A percentile compares a stretch with the other conserved stretches of the same genome.
These are phyloP conservation scores for Clausena lansium DNA, from an alignment of 345 rosid genomes.

Conservation along the genomic window DNA sequence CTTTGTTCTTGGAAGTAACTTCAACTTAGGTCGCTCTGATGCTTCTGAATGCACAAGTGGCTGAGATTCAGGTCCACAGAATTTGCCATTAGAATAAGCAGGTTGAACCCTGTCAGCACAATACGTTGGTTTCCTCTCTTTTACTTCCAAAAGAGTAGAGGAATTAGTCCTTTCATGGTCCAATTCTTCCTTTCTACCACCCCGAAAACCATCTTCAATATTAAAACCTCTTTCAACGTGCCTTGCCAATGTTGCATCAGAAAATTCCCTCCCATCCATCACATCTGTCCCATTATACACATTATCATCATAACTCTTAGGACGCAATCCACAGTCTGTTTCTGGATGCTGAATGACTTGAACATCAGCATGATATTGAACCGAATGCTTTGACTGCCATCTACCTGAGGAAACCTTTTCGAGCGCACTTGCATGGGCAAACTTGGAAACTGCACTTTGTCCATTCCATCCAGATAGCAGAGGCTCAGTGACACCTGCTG, in stretches of 20 bases:
- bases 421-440: slow-evolving; percentile 66
- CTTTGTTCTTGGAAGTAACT: slow-evolving; percentile 62
- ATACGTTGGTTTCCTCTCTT: slow-evolving; percentile 35
- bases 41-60: slow-evolving; percentile 40
- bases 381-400: slow-evolving; percentile 65
- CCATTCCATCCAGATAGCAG: slow-evolving; percentile 49
- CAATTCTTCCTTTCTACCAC: slow-evolving; percentile 36
- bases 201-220: slow-evolving; percentile 37
- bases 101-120: slow-evolving; percentile 35
- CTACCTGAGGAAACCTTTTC: slow-evolving; percentile 76
- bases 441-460: slow-evolving; percentile 48
- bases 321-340: slow-evolving; percentile 28
- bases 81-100: slow-evolving; percentile 35
- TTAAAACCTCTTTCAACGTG: slow-evolving; percentile 34
- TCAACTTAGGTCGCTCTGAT: slow-evolving; percentile 64
- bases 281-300: slow-evolving; percentile 23
- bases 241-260: slow-evolving; percentile 33
- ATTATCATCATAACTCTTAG: slow-evolving; percentile 32
- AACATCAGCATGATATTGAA: slow-evolving; percentile 41
- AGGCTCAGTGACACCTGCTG: slow-evolving; percentile 31
- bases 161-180: slow-evolving; percentile 36
- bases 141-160: slow-evolving; percentile 38
- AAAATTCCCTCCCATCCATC: slow-evolving; percentile 32
- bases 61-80: slow-evolving; percentile 37
- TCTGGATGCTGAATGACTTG: slow-evolving; percentile 49